Percentiles rank a stretch among this genome's conserved stretches.
These are phyloP conservation scores for Colletotrichum cordylinicola DNA, from an alignment of 2,329 filamentous ascomycete genomes.

Conservation along the genomic window DNA sequence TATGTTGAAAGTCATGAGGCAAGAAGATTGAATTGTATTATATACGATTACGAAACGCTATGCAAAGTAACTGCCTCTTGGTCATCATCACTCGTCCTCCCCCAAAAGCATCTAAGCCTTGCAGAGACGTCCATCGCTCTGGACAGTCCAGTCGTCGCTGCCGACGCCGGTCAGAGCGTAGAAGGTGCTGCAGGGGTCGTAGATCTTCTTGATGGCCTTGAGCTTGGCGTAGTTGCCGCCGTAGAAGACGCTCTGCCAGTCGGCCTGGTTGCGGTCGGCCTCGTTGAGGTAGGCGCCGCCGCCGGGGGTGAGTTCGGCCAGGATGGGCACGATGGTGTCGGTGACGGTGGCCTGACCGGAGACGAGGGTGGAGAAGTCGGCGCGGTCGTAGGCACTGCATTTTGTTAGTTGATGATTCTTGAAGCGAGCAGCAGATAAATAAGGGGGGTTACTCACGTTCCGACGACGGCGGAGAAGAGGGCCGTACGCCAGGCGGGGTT, in stretches of 20 bases:
- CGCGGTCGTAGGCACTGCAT: not conserved
- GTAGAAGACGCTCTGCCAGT: conserved; percentile 51
- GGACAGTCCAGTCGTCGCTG: conserved; percentile 53
- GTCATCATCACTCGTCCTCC: not conserved
- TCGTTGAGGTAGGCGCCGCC: conserved; percentile 57
- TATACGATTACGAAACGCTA: not conserved
- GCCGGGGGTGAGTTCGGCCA: conserved; percentile 35
- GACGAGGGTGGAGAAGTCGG: conserved; percentile 11
- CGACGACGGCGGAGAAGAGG: conserved; percentile 14
- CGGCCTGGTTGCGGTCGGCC: conserved; percentile 50
- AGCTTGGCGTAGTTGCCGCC: conserved; percentile 49
- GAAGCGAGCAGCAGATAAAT: too few species aligned
- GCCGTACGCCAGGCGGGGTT: conserved; percentile 27
- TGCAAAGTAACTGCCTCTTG: not conserved
- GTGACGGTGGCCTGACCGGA: not conserved
- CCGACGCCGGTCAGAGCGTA: conserved; percentile 56
- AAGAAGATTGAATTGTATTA: not conserved
- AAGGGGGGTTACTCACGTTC: conserved; percentile 7
- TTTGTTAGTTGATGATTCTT: too few species aligned
- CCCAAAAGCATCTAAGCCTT: not conserved
- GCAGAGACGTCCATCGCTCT: conserved; percentile 24
- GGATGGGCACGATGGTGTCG: not conserved
- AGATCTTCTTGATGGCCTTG: conserved; percentile 50
- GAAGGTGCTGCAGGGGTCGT: conserved; percentile 52
- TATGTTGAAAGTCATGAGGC: not conserved